phyloP scores from a whole-genome alignment of 2,329 filamentous ascomycete species.

The Setomelanomma holmii region DNA sequence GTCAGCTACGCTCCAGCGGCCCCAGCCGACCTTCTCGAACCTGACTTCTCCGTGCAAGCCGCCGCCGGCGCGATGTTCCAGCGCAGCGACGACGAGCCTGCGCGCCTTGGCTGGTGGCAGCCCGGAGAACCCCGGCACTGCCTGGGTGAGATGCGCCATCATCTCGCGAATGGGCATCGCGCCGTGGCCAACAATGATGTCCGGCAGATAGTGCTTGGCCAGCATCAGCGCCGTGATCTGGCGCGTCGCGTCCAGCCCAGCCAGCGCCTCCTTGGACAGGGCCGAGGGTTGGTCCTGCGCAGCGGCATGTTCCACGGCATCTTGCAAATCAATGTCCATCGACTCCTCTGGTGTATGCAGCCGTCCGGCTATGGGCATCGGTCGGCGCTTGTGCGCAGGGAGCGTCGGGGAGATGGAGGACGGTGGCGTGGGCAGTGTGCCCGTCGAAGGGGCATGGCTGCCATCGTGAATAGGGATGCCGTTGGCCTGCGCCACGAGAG shows the following conservation, averaged over 20 bases:
- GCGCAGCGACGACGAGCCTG: conserved; percentile 86
- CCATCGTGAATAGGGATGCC: conserved; percentile 44
- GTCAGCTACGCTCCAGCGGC: conserved; percentile 79
- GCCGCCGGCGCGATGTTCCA: conserved; percentile 77
- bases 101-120: conserved; percentile 90
- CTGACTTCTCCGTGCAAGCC: conserved; percentile 73
- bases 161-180: conserved; percentile 94
- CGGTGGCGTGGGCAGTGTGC: conserved; percentile 83
- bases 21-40: conserved; percentile 98
- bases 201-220: conserved; percentile 87
- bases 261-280: conserved; percentile 60
- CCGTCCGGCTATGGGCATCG: conserved; percentile 54
- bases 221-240: conserved; percentile 85
- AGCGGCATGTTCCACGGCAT: conserved; percentile 63
- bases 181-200: conserved; percentile 87
- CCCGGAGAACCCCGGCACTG: conserved; percentile 88
- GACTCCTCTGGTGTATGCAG: conserved; percentile 59
- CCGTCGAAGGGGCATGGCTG: conserved; percentile 28
- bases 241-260: conserved; percentile 73
- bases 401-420: conserved; percentile 93
- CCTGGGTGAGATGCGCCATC: conserved; percentile 91
- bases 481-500: conserved; percentile 43
- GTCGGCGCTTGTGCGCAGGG: conserved; percentile 79
- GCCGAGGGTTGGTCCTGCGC: conserved; percentile 52
- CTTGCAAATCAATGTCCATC: conserved; percentile 86